phyloP scores from a whole-genome alignment of 2,329 filamentous ascomycete species.

The Myriangium duriaei region DNA sequence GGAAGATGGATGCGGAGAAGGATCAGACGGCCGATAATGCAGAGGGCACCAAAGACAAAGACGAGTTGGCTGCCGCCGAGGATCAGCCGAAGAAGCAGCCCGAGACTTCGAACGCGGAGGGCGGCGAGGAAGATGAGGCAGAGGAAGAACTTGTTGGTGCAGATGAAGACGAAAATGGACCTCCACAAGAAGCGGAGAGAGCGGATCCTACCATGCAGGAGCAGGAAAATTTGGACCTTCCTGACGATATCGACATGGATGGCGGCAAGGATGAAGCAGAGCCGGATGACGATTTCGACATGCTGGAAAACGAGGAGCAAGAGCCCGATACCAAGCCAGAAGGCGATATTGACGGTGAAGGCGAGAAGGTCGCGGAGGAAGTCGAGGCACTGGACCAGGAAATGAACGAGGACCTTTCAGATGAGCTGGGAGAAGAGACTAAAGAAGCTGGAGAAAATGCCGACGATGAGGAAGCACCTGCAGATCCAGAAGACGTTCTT shows the following conservation, averaged over 20 bases:
- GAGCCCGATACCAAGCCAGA: constrained; percentile 15
- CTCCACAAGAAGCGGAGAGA: constrained; percentile 53
- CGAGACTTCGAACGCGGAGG: too few relatives aligned
- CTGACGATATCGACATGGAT: constrained; percentile 78
- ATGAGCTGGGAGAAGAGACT: constrained; percentile 32
- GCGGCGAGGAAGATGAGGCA: constrained; percentile 43
- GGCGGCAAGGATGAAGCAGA: constrained; percentile 45
- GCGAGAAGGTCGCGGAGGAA: constrained; percentile 30
- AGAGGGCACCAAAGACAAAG: constrained; percentile 36
- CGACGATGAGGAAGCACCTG: constrained; percentile 19
- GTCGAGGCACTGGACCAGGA: constrained; percentile 22
- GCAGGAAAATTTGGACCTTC: constrained; percentile 68
- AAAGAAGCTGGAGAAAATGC: constrained; percentile 31
- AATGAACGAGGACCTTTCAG: constrained; percentile 25
- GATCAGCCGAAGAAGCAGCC: constrained; percentile 41
- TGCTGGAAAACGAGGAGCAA: constrained; percentile 15
- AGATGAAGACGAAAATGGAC: constrained; percentile 47
- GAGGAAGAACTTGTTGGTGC: constrained; percentile 22
- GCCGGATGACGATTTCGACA: constrained; percentile 24
- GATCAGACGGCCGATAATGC: constrained; percentile 59
- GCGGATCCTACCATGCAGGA: constrained; percentile 68
- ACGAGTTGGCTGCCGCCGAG: constrained; percentile 32
- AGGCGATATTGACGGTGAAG: constrained; percentile 40
- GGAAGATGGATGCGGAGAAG: constrained; percentile 63
- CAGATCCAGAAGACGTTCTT: constrained; percentile 12